Evolutionary conservation across 805 yeast species (phyloP).

Genomic region (Lipomyces anomalus): DNA sequence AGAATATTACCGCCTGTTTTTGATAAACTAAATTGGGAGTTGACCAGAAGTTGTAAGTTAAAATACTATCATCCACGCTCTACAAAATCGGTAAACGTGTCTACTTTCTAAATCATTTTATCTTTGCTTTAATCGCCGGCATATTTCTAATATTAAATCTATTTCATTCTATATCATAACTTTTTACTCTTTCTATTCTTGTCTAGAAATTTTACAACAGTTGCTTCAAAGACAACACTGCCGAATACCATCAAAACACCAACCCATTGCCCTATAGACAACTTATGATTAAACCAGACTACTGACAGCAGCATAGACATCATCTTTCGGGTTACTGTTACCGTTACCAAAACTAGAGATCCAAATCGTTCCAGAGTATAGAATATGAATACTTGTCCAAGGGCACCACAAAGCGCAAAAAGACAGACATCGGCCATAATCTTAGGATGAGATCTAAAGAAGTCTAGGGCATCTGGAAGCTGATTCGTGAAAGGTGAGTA

Average conservation of each 20-base stretch:
- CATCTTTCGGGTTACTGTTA: constrained; percentile 96
- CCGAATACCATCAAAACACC: constrained; percentile 78
- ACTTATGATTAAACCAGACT: constrained; percentile 72
- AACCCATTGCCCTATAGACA: constrained; percentile 61
- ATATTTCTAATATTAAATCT: too few species aligned
- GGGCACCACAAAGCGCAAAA: constrained; percentile 75
- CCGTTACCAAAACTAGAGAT: constrained; percentile 78
- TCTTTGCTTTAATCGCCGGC: constrained; percentile 14
- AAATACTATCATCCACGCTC: too few species aligned
- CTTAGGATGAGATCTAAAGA: constrained; percentile 47
- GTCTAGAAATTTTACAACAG: too few species aligned
- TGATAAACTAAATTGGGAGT: too few species aligned
- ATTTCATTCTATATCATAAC: too few species aligned
- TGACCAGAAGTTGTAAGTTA: too few species aligned
- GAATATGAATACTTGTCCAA: constrained; percentile 94
- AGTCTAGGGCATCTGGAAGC: constrained; percentile 43
- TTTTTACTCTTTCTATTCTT: too few species aligned
- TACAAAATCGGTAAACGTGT: not conserved
- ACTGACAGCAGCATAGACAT: constrained; percentile 89
- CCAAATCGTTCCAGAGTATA: constrained; percentile 78
- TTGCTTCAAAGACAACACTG: constrained; percentile 80
- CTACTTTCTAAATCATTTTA: not conserved
- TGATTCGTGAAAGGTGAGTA: constrained; percentile 44
- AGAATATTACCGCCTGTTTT: too few species aligned
- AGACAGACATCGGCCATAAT: constrained; percentile 54